Evolutionary conservation across 305 asterid species (phyloP).

Genomic region (Fraxinus floribunda): DNA sequence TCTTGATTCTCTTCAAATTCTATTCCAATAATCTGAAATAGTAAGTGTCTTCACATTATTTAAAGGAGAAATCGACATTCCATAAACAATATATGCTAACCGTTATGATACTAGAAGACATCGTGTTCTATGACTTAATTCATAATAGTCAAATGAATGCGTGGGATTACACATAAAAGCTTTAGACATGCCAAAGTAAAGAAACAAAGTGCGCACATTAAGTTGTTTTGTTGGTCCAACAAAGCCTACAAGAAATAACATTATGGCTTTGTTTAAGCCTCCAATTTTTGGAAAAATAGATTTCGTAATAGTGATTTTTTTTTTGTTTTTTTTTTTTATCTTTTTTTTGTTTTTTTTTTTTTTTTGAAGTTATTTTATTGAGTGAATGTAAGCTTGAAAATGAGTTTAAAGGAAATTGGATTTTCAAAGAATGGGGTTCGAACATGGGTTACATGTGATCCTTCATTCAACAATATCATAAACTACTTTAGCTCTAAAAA

Average conservation of each 20-base stretch:
- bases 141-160: slow-evolving; percentile 37
- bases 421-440: too few relatives aligned
- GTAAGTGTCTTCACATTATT: neutral
- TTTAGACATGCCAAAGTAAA: neutral
- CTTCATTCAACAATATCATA: slow-evolving; percentile 18
- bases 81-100: neutral
- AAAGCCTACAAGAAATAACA: neutral
- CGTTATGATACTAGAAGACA: slow-evolving; percentile 24
- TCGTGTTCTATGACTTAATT: slow-evolving; percentile 26
- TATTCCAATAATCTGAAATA: neutral
- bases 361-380: too few relatives aligned
- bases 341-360: too few relatives aligned
- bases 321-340: too few relatives aligned
- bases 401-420: too few relatives aligned
- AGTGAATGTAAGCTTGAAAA: too few relatives aligned
- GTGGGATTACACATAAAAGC: slow-evolving; percentile 1
- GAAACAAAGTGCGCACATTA: neutral
- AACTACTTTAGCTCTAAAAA: slow-evolving; percentile 23
- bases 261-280: too few relatives aligned
- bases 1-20: neutral
- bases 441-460: slow-evolving; percentile 12
- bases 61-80: neutral
- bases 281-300: too few relatives aligned
- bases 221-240: neutral
- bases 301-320: too few relatives aligned